These are phyloP conservation scores for Endotrypanum monterogeii DNA, from an alignment of 208 protist genomes.

Conservation along the genomic window DNA sequence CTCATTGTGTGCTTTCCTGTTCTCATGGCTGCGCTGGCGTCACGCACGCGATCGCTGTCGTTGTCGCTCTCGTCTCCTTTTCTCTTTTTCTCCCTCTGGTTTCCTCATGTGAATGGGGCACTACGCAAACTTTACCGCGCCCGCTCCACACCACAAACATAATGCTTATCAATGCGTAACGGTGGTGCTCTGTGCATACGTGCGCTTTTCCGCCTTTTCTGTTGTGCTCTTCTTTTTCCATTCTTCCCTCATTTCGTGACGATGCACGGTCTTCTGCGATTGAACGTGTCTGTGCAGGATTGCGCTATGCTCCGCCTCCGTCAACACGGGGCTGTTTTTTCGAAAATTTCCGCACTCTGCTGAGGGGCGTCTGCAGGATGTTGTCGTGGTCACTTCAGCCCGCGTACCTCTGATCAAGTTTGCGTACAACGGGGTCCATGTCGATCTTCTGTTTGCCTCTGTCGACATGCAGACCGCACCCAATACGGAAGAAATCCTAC, in stretches of 20 bases:
- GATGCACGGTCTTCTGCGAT: background rate
- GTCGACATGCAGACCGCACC: slow-evolving; percentile 54
- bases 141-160: background rate
- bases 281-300: slow-evolving; percentile 32
- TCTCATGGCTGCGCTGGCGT: background rate
- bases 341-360: slow-evolving; percentile 51
- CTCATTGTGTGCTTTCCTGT: background rate
- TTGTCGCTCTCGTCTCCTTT: background rate
- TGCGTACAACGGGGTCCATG: slow-evolving; percentile 43
- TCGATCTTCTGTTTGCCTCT: slow-evolving; percentile 83
- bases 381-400: slow-evolving; percentile 64
- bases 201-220: background rate
- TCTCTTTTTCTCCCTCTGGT: slow-evolving; percentile 4
- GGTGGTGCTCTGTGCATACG: background rate
- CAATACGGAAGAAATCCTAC: slow-evolving; percentile 50
- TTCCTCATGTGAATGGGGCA: background rate
- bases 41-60: background rate
- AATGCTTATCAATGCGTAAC: background rate
- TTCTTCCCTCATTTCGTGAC: no score
- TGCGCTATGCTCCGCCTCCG: slow-evolving; percentile 54
- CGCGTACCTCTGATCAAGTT: slow-evolving; percentile 88
- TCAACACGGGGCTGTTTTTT: slow-evolving; percentile 54
- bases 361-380: slow-evolving; percentile 27
- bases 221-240: background rate
- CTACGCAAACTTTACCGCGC: background rate